These are phyloP conservation scores for barley (Hordeum vulgare) DNA, from an alignment of 176 grass and related monocot species.

Conservation along the genomic window MorexV3_pseudomolecules_assembly NC_058519.1:391122341-391122840, in stretches of 20 bases:
- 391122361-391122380: background rate
- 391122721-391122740: background rate
- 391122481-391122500: constrained; percentile 47
- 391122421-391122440: constrained; percentile 68
- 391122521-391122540: background rate
- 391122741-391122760: background rate
- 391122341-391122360: constrained; percentile 10
- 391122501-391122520: constrained; percentile 36
- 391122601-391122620: background rate
- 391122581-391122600: background rate
- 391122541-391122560: background rate
- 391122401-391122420: constrained; percentile 61
- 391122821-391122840: background rate
- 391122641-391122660: constrained; percentile 1
- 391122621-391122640: background rate
- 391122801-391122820: background rate
- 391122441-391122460: constrained; percentile 57
- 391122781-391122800: background rate
- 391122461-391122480: constrained; percentile 51
- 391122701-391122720: background rate
- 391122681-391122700: background rate
- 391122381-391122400: constrained; percentile 4
- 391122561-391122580: constrained; percentile 16
- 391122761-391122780: background rate
- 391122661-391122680: constrained; percentile 48